Evolutionary conservation across 192 early-diverging fungal species (phyloP), one percentile per base, ranked within the genome.

Genomic region (Cetraspora pellucida): DNA sequence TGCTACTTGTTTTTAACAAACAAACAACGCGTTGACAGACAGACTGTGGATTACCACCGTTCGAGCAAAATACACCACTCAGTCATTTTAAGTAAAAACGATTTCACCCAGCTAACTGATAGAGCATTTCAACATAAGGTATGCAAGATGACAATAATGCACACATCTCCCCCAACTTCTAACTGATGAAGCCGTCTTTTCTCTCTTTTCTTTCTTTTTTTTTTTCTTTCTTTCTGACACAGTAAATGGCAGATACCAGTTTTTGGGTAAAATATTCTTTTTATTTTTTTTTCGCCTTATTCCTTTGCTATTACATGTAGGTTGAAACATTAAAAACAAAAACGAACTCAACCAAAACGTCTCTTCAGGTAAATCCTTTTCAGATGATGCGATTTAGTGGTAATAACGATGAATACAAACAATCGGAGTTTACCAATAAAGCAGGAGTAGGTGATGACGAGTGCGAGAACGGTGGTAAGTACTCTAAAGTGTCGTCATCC

Each of bases 401-500:
- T 54, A 76, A 75, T 8, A 60, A 76, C 10, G 61, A 76, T 2
- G 13, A 46, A 37, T 55, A 74, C 14, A 60, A 57, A 10, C 11
- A 19, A 45, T 17, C 16, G 21, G 59, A 61, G 52, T 10, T 27
- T 45, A 46, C 55, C n/a, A 74, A 74, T 16, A n/a, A 43, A 57
- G 31, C 16, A 74, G 30, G 16, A 71, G 45, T 49, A 52, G 69
- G 46, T 45, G 73, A 63, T 47, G 73, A 63, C 37, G 59, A 57
- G 13, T 31, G 73, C 60, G 73, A 64, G 73, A 75, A 57, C 73
- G 73, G 73, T 61, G 73, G 73, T 75, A 63, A 27, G 72, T 74
- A 45, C 0, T 23, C 19, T 45, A 17, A 47, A 50, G 16, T 47
- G 21, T 16, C 10, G 14, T 65, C 7, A 14, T 19, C 8, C 4